Conservation (phyloP, 257 asterid species). For the Capsicum pubescens region DNA sequence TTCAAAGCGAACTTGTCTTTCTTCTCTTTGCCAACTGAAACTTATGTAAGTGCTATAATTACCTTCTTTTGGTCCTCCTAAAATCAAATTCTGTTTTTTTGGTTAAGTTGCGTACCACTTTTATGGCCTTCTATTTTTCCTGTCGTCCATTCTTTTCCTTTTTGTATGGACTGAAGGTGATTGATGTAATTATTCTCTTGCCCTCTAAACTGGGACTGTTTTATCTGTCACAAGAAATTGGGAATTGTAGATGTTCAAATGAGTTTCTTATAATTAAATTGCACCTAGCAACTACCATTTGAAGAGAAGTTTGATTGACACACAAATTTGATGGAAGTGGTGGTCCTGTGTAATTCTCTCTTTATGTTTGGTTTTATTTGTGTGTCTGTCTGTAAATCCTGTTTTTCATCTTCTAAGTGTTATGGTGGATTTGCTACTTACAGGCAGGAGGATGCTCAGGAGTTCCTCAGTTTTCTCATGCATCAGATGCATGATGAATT, state of each 20-base stretch:
- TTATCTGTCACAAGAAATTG: background rate
- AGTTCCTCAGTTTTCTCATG: slow-evolving; percentile 84
- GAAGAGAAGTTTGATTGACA: slow-evolving; percentile 3
- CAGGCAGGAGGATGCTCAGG: slow-evolving; percentile 96
- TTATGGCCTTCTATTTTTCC: background rate
- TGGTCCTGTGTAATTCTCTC: background rate
- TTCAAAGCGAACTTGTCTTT: background rate
- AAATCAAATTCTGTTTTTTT: background rate
- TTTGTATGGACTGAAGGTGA: background rate
- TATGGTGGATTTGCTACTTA: slow-evolving; percentile 32
- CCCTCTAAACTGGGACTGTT: slow-evolving; percentile 3
- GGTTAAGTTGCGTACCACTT: background rate
- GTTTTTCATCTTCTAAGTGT: slow-evolving; percentile 23
- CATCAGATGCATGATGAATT: slow-evolving; percentile 94
- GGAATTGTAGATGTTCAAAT: background rate
- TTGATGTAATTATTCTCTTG: background rate
- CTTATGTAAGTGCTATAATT: background rate
- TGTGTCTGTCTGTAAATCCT: slow-evolving; percentile 25
- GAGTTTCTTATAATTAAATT: background rate
- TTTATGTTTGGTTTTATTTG: slow-evolving; percentile 29
- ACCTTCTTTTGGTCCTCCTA: background rate
- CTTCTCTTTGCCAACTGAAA: background rate
- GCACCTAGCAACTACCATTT: background rate
- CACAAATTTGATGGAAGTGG: background rate
- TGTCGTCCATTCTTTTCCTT: background rate